phyloP scores from a whole-genome alignment of 2,329 filamentous ascomycete species.

The Magnaporthales sp. region DNA sequence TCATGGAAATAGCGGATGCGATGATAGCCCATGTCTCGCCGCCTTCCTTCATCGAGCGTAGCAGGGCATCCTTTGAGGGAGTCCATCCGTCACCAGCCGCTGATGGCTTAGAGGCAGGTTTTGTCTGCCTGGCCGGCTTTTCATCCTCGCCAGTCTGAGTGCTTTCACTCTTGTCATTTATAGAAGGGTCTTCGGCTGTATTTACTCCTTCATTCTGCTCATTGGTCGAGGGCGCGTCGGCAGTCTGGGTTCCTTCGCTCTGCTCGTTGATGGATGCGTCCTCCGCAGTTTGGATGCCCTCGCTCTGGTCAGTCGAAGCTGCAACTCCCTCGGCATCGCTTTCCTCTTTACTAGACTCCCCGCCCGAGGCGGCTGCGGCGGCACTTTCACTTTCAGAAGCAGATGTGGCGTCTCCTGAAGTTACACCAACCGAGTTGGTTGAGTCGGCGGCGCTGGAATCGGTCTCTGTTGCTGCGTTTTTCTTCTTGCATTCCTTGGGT shows the following conservation, averaged over 20 bases:
- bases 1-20: slow-evolving; percentile 3
- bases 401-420: not conserved
- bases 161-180: slow-evolving; percentile 5
- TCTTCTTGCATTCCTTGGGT: not conserved
- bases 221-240: slow-evolving; percentile 6
- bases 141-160: not conserved
- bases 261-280: slow-evolving; percentile 5
- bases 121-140: not conserved
- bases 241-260: slow-evolving; percentile 2
- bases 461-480: not conserved
- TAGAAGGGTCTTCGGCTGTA: slow-evolving; percentile 4
- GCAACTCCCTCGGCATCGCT: not conserved
- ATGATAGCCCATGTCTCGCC: slow-evolving; percentile 11
- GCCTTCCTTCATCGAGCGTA: slow-evolving; percentile 13
- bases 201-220: slow-evolving; percentile 5
- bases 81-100: slow-evolving; percentile 10
- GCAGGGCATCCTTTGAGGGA: slow-evolving; percentile 12
- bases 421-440: not conserved
- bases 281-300: slow-evolving; percentile 5
- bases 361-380: not conserved
- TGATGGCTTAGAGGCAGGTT: not conserved
- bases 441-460: slow-evolving; percentile 1
- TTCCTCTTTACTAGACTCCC: not conserved
- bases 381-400: not conserved
- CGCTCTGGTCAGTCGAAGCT: not conserved